Conservation (phyloP, 2,329 filamentous ascomycete genomes). For the Ceratocystis smalleyi region DNA sequence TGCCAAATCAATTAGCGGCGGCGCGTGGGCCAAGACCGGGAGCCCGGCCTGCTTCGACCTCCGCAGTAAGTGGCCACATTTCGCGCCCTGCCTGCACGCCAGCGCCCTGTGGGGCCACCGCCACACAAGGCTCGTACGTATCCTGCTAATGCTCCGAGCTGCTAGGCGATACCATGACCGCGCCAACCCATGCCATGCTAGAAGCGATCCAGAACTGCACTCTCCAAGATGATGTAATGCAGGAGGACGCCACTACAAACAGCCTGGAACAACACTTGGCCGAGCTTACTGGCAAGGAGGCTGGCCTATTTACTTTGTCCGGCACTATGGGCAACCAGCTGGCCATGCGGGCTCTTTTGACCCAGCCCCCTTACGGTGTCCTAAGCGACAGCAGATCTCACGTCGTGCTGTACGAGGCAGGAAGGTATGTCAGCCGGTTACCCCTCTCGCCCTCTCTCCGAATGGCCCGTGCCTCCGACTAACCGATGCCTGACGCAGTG, state of each 20-base stretch:
- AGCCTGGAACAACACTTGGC: constrained; percentile 62
- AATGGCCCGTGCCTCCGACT: not conserved
- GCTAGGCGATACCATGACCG: constrained; percentile 45
- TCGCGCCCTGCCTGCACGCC: not conserved
- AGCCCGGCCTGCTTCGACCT: constrained; percentile 28
- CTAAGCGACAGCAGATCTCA: constrained; percentile 68
- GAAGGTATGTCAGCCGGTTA: constrained; percentile 30
- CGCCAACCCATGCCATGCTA: constrained; percentile 68
- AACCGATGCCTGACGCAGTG: constrained; percentile 29
- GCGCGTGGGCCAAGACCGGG: constrained; percentile 7
- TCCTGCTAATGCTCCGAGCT: not conserved
- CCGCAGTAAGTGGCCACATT: constrained; percentile 24
- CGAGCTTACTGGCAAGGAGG: constrained; percentile 56
- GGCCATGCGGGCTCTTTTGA: constrained; percentile 60
- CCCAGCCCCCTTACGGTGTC: constrained; percentile 64
- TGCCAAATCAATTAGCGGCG: not conserved
- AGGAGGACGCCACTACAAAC: constrained; percentile 64
- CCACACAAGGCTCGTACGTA: not conserved
- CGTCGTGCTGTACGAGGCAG: constrained; percentile 52
- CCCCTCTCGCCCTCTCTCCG: not conserved
- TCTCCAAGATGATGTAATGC: constrained; percentile 70
- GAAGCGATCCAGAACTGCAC: constrained; percentile 58
- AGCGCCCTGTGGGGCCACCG: not conserved
- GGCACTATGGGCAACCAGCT: constrained; percentile 94
- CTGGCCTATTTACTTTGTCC: constrained; percentile 65